Percentiles rank a stretch among this genome's conserved stretches.
Evolutionary conservation across 306 rosid genomes (phyloP).

Genomic region (Fragaria iinumae): DNA sequence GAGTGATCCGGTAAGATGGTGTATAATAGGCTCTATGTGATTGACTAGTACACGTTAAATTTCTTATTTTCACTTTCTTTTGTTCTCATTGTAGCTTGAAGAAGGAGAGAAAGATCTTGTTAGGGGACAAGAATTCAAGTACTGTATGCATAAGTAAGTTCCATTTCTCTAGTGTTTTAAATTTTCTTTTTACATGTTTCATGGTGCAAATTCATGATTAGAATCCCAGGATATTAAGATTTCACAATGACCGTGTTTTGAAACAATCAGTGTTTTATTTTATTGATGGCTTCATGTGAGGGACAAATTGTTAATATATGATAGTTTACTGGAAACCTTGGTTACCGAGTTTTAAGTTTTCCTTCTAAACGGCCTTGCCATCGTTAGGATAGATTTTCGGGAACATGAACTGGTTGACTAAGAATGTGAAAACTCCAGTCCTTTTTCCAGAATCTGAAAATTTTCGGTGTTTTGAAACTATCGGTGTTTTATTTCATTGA

Average conservation of each 20-base stretch:
- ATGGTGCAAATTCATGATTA: neutral
- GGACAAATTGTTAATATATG: neutral
- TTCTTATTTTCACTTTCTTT: neutral
- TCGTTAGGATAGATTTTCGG: neutral
- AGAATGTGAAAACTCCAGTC: neutral
- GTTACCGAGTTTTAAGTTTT: neutral
- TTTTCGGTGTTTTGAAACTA: neutral
- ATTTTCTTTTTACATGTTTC: neutral
- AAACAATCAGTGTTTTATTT: neutral
- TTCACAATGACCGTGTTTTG: neutral
- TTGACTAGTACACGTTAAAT: neutral
- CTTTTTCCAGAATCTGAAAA: neutral
- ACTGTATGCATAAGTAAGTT: conserved; percentile 84
- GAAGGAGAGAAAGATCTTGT: conserved; percentile 87
- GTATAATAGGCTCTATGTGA: neutral
- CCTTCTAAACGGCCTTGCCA: neutral
- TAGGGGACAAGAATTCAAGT: conserved; percentile 83
- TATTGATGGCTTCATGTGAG: neutral
- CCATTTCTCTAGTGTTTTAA: conserved; percentile 3
- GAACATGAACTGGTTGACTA: neutral
- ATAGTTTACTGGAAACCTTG: neutral
- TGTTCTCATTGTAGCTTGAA: conserved; percentile 62
- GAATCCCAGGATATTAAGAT: neutral
- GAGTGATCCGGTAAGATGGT: conserved; percentile 75
- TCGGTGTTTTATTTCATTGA: neutral